Evolutionary conservation across 345 rosid genomes (phyloP).

Genomic region (Lepidium africanum): DNA sequence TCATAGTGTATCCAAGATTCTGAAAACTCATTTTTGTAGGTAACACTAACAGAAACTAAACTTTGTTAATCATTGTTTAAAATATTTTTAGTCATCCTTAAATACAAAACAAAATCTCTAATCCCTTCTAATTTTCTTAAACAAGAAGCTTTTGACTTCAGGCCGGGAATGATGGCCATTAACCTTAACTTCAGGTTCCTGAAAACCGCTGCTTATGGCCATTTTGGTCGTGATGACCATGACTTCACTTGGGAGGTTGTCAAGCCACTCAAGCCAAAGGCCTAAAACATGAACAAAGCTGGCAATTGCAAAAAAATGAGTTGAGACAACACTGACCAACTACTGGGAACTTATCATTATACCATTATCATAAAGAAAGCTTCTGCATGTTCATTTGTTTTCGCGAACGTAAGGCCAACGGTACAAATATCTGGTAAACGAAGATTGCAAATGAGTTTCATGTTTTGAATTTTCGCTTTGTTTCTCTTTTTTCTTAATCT

Average conservation of each 20-base stretch:
- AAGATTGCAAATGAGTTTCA: slow-evolving; percentile 9
- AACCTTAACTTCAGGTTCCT: slow-evolving; percentile 74
- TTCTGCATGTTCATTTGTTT: slow-evolving; percentile 6
- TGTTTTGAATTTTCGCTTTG: slow-evolving; percentile 1
- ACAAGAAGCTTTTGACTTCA: slow-evolving; percentile 48
- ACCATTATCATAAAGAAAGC: slow-evolving; percentile 18
- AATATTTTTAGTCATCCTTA: too few species aligned
- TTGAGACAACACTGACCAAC: not conserved
- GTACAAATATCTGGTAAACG: not conserved
- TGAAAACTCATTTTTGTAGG: too few species aligned
- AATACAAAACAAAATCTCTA: too few species aligned
- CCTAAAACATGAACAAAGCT: slow-evolving; percentile 13
- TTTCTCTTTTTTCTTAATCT: not conserved
- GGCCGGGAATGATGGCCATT: slow-evolving; percentile 76
- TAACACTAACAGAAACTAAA: too few species aligned
- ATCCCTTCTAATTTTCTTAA: too few species aligned
- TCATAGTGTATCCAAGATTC: too few species aligned
- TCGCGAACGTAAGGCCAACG: not conserved
- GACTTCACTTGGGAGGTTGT: slow-evolving; percentile 70
- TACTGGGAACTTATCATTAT: slow-evolving; percentile 19
- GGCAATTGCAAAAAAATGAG: slow-evolving; percentile 5
- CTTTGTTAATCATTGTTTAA: too few species aligned
- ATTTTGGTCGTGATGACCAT: slow-evolving; percentile 66
- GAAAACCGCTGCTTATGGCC: slow-evolving; percentile 70
- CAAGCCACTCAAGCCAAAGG: slow-evolving; percentile 64